These are phyloP conservation scores for Leccinum pachyderme DNA, from an alignment of 1,284 basidiomycete species.

Conservation along the genomic window DNA sequence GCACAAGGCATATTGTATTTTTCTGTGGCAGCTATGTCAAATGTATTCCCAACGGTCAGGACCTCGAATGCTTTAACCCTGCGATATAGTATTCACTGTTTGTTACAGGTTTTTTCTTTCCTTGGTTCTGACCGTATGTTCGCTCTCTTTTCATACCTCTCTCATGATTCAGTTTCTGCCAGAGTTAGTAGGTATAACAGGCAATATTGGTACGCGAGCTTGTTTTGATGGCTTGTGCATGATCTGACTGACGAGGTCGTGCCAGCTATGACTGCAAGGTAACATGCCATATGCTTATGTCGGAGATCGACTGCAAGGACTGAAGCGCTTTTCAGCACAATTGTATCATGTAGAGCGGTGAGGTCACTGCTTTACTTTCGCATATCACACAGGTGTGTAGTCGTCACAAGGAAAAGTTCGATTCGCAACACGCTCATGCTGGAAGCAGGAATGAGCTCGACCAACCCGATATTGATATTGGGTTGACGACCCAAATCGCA, in stretches of 20 bases:
- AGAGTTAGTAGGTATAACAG: constrained; percentile 14
- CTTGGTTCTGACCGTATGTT: constrained; percentile 5
- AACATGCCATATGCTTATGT: background rate
- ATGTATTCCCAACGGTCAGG: constrained; percentile 15
- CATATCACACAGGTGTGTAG: constrained; percentile 3
- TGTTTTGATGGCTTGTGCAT: background rate
- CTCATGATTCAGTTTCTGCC: background rate
- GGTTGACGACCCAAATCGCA: constrained; percentile 3
- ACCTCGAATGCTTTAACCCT: background rate
- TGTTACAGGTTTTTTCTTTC: constrained; percentile 11
- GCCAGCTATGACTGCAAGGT: constrained; percentile 17
- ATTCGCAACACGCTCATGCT: background rate
- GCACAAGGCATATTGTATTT: constrained; percentile 25
- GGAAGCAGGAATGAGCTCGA: background rate
- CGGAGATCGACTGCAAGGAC: background rate
- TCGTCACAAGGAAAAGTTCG: background rate
- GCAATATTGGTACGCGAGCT: constrained; percentile 8
- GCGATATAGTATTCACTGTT: background rate
- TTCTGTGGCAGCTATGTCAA: constrained; percentile 7
- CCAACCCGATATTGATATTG: background rate
- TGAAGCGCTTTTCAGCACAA: constrained; percentile 9
- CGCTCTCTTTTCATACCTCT: background rate
- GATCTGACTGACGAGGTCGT: constrained; percentile 1
- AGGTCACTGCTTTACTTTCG: constrained; percentile 14
- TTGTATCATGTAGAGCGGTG: constrained; percentile 17